Conservation (phyloP, 2,329 filamentous ascomycete genomes). For the Ophiocordyceps robertsii region DNA sequence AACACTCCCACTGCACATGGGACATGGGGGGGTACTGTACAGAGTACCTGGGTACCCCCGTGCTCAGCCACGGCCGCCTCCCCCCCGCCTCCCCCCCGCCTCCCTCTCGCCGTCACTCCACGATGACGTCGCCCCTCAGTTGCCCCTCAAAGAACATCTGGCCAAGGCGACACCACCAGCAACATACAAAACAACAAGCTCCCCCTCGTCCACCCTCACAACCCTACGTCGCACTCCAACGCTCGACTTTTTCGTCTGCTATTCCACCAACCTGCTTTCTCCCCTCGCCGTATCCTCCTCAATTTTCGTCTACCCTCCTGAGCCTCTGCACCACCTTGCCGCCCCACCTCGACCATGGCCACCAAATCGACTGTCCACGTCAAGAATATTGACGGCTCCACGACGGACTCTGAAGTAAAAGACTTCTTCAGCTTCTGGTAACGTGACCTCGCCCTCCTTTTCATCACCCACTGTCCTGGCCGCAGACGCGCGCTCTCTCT, state of each 20-base stretch:
- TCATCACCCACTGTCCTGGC: not conserved
- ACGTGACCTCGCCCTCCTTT: slow-evolving; percentile 11
- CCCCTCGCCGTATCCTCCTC: not conserved
- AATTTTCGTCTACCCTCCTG: not conserved
- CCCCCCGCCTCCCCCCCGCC: too few species aligned
- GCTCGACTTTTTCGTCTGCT: not conserved
- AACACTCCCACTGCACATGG: too few species aligned
- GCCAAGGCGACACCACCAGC: not conserved
- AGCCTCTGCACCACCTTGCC: too few species aligned
- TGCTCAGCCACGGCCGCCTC: too few species aligned
- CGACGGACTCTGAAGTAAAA: slow-evolving; percentile 78
- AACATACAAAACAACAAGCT: not conserved
- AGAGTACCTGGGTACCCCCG: too few species aligned
- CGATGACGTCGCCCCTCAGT: too few species aligned
- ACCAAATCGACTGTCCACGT: slow-evolving; percentile 49
- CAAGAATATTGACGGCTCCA: slow-evolving; percentile 72
- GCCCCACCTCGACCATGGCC: slow-evolving; percentile 2
- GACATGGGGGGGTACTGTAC: too few species aligned
- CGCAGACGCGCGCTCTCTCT: not conserved
- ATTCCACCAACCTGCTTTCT: not conserved
- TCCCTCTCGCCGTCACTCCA: too few species aligned
- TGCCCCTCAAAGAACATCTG: too few species aligned
- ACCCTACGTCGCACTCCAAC: not conserved
- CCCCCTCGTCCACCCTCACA: not conserved
- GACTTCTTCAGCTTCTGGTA: slow-evolving; percentile 98